Base-by-base conservation (phyloP, 2,329 filamentous ascomycete species). In the Claviceps paspali region DNA sequence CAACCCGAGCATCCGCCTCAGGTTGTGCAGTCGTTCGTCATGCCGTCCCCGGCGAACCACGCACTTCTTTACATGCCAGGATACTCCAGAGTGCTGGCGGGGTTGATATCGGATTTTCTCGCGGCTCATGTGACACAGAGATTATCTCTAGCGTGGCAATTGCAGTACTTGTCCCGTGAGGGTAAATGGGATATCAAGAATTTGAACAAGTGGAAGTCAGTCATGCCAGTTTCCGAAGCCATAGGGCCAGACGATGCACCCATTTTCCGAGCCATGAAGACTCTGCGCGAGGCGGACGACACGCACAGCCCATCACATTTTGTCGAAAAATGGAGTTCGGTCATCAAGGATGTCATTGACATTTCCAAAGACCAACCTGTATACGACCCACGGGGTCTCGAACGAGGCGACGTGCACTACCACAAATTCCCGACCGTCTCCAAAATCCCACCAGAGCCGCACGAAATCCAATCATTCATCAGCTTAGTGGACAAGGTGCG, bases 161-260 rank as follows among this genome's bases (percentile, higher is more conserved):
- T 96, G 12, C 82, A 88, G 49, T 80, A 91, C 49, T 73, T 96
- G 18, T 84, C 82, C 2, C 84, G 81, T 2, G 82, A 86, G 47
- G 87, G 87, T 3, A 96, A 96, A 61, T 96, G 88, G 88, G 88
- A 95, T 52, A 85, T 96, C 47, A 96, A 96, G 62, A 96, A 96
- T 51, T 67, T 95, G 9, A 76, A 73, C 41, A 96, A 96, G 53
- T 96, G 88, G 88, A 73, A 83, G 55, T 76, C 75, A 14, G 81
- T 92, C 1, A 59, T 64, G 1, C 82, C 86, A 0, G 82, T 93
- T 1, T 92, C 83, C 0, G 68, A 71, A 2, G 76, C 79, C 3
- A 91, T 96, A 41, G 82, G 72, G 3, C 57, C 51, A 5, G 22
- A 35, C 6, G 51, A 42, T 27, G 44, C 45, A 0, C 74, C 75